Base-by-base conservation (phyloP, 306 rosid genomes). In the Geum urbanum region DNA sequence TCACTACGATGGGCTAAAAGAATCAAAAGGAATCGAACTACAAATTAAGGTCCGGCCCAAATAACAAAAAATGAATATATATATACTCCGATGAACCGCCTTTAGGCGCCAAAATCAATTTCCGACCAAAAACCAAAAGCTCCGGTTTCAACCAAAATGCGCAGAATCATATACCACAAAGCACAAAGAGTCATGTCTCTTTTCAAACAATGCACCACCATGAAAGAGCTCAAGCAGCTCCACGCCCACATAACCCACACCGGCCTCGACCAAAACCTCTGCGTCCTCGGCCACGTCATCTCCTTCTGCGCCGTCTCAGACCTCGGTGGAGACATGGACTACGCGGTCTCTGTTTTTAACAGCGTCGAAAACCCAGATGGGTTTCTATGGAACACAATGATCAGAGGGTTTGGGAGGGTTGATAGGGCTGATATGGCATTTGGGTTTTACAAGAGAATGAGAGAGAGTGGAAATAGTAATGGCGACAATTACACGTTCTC, bases 381-480 rank as follows among this genome's bases (percentile, higher is more conserved):
- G 8, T 92, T 89, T 75, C 73, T 84, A 3, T 87, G 86, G 85
- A 89, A 92, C 60, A 79, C 96, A 54, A 87, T 87, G 85, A 86
- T 89, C 24, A 87, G 97, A 57, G 97, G 92, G 16, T 84, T 84
- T 63, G 91, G 87, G 20, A 86, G 79, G 43, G 66, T 77, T 10
- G 6, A 12, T 50, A 68, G 78, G 68, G 82, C 87, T 12, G 57
- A 51, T 37, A 78, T 46, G 0, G 87, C 95, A 45, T 50, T 92
- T 65, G 55, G 63, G 65, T 87, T 84, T 48, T 87, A 69, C 65
- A 81, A 41, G 72, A 79, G 66, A 76, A 89, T 92, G 95, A 83
- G 66, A 57, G 61, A 50, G 44, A 63, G 41, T 10, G 79, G 54
- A 20, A 32, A 66, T 5, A 27, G 57, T 19, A 5, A 27, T 27